Base-by-base conservation (phyloP, 345 rosid species). In the Aurinia saxatilis region DNA sequence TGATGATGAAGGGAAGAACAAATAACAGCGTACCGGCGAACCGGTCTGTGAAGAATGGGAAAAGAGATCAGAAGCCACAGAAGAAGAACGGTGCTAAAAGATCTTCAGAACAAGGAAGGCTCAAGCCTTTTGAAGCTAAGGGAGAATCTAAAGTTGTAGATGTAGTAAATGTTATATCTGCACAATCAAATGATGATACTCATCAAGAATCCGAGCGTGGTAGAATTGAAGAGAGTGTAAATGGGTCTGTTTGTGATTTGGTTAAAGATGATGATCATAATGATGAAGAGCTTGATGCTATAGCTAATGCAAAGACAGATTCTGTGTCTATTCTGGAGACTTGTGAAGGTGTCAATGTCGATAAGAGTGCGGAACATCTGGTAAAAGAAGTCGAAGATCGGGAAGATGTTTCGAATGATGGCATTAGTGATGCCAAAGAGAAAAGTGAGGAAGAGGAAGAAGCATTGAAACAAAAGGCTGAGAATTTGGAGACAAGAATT, bases 401-500 rank as follows among this genome's bases (percentile, higher is more conserved):
- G 60, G 84, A 84, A 27, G 81, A 79, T 71, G 72, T 71, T 47
- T 83, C 84, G 7, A 77, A 80, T 63, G 77, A 69, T 25, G 71
- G 89, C 82, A 59, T 65, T 74, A 8, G 71, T 60, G 86, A 74
- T 73, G 76, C 75, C 5, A 83, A 73, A 65, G 91, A 81, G 31
- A 78, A 62, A 60, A 19, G 27, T 41, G 38, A 13, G 76, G 42
- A 71, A 63, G 82, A 73, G 50, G 81, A 78, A 63, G 82, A 72
- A 52, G 68, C 60, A 47, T 66, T 81, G 69, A 79, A 73, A 67
- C 78, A 79, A 36, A 82, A 76, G 71, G 76, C 83, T 13, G 83
- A 77, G 73, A 77, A 74, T 58, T 66, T 87, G 86, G 90, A 87
- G 72, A 66, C 46, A 63, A 87, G 81, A 78, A 81, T 93, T 48